Percentiles rank a stretch among this genome's conserved stretches.
These are phyloP conservation scores for Penicillium sumatraense DNA, from an alignment of 2,329 filamentous ascomycete species.

Conservation along the genomic window DNA sequence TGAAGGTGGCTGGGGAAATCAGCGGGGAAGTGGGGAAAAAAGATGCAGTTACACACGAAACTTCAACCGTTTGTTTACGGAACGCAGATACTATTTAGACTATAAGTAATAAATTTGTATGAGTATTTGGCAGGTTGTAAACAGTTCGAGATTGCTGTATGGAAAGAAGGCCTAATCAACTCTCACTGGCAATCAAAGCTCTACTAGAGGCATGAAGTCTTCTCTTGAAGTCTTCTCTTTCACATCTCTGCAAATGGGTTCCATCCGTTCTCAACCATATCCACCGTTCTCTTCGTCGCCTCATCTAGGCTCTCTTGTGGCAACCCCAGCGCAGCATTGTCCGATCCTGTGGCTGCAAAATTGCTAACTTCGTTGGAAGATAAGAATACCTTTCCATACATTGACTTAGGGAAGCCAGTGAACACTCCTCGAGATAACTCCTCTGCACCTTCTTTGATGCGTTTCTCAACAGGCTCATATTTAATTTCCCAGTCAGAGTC, in stretches of 20 bases:
- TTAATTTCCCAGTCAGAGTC: conserved; percentile 60
- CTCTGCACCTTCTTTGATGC: conserved; percentile 13
- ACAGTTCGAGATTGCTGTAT: no score
- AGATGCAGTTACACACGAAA: neutral
- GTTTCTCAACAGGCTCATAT: conserved; percentile 14
- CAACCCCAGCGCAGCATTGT: conserved; percentile 10
- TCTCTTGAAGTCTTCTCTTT: no score
- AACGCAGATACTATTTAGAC: no score
- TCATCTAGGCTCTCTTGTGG: conserved; percentile 20
- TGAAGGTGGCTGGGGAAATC: neutral
- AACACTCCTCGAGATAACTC: conserved; percentile 8
- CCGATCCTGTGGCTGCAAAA: conserved; percentile 10
- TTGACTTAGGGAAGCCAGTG: conserved; percentile 10
- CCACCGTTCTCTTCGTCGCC: conserved; percentile 18
- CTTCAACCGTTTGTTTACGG: no score
- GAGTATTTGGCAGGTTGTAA: no score
- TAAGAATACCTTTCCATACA: conserved; percentile 15
- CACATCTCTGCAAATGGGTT: conserved; percentile 12
- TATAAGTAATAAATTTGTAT: no score
- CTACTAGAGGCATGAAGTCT: no score
- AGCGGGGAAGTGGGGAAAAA: neutral
- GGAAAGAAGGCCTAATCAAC: no score
- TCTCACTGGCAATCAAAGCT: no score
- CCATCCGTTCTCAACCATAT: conserved; percentile 21
- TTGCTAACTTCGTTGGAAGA: conserved; percentile 4